A percentile compares a stretch with the other conserved stretches of the same genome.
Evolutionary conservation across 257 asterid genomes (phyloP).

Genomic region (Solanum raphanifolium): DNA sequence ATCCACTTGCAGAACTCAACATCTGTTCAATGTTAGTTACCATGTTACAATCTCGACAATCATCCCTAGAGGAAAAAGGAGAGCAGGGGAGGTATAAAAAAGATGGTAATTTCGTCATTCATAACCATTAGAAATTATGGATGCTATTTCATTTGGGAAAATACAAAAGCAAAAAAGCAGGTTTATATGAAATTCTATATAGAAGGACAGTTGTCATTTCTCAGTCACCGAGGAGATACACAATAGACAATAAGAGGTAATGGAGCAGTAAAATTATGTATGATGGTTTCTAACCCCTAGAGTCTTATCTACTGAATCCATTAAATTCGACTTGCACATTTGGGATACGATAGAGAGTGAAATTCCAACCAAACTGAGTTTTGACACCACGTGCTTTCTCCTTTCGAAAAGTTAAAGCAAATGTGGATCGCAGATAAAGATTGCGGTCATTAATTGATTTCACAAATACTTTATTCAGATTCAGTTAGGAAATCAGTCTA

Average conservation of each 20-base stretch:
- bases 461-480: background rate
- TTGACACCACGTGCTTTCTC: background rate
- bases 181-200: background rate
- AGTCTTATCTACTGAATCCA: background rate
- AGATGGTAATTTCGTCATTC: background rate
- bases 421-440: background rate
- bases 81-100: background rate
- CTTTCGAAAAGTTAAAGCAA: background rate
- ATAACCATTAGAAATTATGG: background rate
- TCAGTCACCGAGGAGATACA: background rate
- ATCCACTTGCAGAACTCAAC: constrained; percentile 74
- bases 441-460: background rate
- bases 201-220: background rate
- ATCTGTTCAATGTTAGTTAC: constrained; percentile 8
- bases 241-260: background rate
- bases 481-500: background rate
- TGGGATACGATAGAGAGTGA: background rate
- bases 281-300: background rate
- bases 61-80: background rate
- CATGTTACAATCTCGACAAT: background rate
- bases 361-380: background rate
- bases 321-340: background rate
- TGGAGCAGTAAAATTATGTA: background rate
- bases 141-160: background rate
- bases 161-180: background rate